Percentiles rank a stretch among this genome's conserved stretches.
These are phyloP conservation scores for Fibroporia radiculosa DNA, from an alignment of 768 basidiomycete genomes.

Conservation along the genomic window DNA sequence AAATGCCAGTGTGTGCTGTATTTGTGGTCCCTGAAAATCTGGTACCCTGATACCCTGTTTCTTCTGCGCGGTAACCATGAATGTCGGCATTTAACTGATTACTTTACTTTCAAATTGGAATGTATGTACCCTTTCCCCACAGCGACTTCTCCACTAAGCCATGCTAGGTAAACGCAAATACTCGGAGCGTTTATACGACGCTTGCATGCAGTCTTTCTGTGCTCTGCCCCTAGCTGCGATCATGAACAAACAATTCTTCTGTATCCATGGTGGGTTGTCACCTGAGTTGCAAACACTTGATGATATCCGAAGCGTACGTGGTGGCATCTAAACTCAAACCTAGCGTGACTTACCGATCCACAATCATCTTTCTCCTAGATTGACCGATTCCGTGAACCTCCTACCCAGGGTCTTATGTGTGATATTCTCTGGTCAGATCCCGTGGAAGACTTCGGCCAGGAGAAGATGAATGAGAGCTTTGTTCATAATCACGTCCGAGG, in stretches of 20 bases:
- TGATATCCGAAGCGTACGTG: constrained; percentile 77
- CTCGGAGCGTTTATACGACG: constrained; percentile 92
- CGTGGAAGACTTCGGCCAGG: constrained; percentile 92
- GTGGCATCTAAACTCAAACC: not conserved
- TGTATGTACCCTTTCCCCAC: constrained; percentile 45
- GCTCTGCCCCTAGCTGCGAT: constrained; percentile 89
- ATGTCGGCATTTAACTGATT: constrained; percentile 96
- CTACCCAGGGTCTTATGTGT: constrained; percentile 96
- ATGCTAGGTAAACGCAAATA: constrained; percentile 99
- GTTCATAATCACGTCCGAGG: constrained; percentile 95
- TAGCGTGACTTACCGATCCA: not conserved
- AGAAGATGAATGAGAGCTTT: constrained; percentile 87
- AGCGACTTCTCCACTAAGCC: constrained; percentile 3
- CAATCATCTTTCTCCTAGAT: constrained; percentile 44
- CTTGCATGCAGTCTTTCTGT: constrained; percentile 98
- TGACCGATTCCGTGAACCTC: constrained; percentile 97
- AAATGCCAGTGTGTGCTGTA: constrained; percentile 83
- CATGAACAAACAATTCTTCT: constrained; percentile 99
- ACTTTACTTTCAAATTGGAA: constrained; percentile 98
- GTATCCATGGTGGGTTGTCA: constrained; percentile 94
- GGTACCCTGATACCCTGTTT: constrained; percentile 97
- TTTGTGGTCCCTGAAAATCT: constrained; percentile 97
- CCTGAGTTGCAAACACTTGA: constrained; percentile 95
- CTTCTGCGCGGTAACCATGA: constrained; percentile 97
- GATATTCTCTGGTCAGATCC: constrained; percentile 99